Evolutionary conservation across 371 early-diverging fungal genomes (phyloP).

Genomic region (Mucor piriformis): DNA sequence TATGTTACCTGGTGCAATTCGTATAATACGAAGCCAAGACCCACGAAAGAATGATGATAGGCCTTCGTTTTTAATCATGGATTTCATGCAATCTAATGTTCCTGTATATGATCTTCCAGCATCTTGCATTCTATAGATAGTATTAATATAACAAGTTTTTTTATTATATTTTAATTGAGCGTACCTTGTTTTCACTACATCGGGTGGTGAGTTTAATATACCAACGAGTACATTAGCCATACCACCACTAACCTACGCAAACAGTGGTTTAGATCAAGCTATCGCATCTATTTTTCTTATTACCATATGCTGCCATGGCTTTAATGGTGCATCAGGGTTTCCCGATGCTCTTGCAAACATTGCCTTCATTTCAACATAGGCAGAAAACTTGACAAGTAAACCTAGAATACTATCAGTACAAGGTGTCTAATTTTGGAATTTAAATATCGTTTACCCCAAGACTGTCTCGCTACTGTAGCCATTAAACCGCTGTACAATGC

Average conservation of each 20-base stretch:
- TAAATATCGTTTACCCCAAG: constrained; percentile 42
- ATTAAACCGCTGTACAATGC: constrained; percentile 54
- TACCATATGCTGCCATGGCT: constrained; percentile 55
- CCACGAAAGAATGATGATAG: constrained; percentile 50
- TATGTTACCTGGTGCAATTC: constrained; percentile 55
- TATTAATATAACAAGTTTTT: background rate
- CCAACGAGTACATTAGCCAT: constrained; percentile 56
- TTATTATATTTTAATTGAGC: background rate
- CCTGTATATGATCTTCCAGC: constrained; percentile 37
- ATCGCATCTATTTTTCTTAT: background rate
- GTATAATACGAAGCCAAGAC: constrained; percentile 51
- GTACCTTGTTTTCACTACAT: constrained; percentile 52
- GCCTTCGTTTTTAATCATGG: constrained; percentile 49
- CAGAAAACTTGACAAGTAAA: constrained; percentile 55
- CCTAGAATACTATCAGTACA: constrained; percentile 24
- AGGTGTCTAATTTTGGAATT: too few species aligned
- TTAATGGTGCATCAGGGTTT: constrained; percentile 30
- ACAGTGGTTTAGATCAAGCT: background rate
- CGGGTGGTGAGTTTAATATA: constrained; percentile 55
- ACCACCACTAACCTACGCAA: constrained; percentile 43
- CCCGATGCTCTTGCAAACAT: constrained; percentile 39
- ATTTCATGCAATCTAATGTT: constrained; percentile 48
- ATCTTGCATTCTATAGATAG: constrained; percentile 53
- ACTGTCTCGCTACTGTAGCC: constrained; percentile 54
- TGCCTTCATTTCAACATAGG: constrained; percentile 47